These are phyloP conservation scores for Pythium periplocum DNA, from an alignment of 352 stramenopile genomes.

Conservation along the genomic window DNA sequence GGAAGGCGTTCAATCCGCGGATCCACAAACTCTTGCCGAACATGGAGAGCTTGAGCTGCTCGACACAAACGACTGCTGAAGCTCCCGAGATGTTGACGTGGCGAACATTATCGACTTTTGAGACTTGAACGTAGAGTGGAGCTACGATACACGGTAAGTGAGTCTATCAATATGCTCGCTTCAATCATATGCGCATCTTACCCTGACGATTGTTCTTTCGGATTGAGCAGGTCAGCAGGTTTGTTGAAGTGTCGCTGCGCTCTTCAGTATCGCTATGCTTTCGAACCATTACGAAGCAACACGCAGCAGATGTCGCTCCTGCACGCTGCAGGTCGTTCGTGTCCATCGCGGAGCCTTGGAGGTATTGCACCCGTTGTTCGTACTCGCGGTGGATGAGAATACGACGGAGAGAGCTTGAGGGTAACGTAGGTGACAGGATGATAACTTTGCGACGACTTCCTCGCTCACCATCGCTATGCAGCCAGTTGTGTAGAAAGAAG, in stretches of 20 bases:
- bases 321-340: constrained; percentile 61
- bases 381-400: constrained; percentile 69
- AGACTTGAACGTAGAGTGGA: constrained; percentile 73
- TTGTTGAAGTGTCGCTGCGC: constrained; percentile 64
- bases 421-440: constrained; percentile 56
- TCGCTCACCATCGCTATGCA: constrained; percentile 59
- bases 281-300: constrained; percentile 73
- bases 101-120: constrained; percentile 63
- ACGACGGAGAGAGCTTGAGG: constrained; percentile 46
- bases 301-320: constrained; percentile 36
- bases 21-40: constrained; percentile 75
- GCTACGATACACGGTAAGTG: constrained; percentile 12
- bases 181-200: constrained; percentile 8
- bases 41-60: constrained; percentile 68
- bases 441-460: constrained; percentile 57
- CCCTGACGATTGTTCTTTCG: constrained; percentile 67
- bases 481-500: constrained; percentile 80
- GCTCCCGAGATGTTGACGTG: constrained; percentile 73
- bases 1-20: constrained; percentile 59
- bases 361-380: constrained; percentile 69
- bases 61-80: constrained; percentile 64
- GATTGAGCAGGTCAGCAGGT: constrained; percentile 74
- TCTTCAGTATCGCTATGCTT: constrained; percentile 54
- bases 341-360: constrained; percentile 75
- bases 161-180: too few relatives aligned